Base-by-base conservation (phyloP, 371 early-diverging fungal species). In the Capillidium heterosporum region DNA sequence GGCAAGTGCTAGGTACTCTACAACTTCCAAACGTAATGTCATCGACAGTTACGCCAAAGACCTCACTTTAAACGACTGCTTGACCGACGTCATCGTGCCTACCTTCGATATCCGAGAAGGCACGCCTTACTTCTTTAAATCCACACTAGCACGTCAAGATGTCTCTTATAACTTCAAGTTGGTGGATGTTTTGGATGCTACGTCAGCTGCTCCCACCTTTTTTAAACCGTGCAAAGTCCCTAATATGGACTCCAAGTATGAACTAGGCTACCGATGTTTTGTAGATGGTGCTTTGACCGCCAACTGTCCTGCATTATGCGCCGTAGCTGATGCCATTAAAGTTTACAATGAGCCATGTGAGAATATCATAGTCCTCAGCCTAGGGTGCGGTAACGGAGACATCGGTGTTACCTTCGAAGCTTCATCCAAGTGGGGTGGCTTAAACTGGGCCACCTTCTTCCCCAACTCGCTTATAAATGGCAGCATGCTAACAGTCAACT, bases 151-250 rank as follows among this genome's bases (percentile, higher is more conserved):
- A 17, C 35, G 39, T 19, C 3, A 5, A 2, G 10, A 51, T 51
- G 4, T 15, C 8, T 7, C 29, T 2, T 32, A 32, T 17, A 39
- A 51, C 52, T 51, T 35, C 11, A 8, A 50, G n/a, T 26, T 58
- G 10, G 5, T 1, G 28, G 59, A 59, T 52, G 53, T 59, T 10
- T 23, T 59, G 10, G 32, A 52, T 13, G 59, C 59, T 15, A 59
- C 52, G 28, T 29, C 59, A 21, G 59, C 59, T 52, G 59, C 59
- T 13, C 59, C 59, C 15, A 59, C 59, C 23, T 59, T 1, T 32
- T 59, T 59, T 32, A 39, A 41, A 5, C 52, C 59, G 1, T 39
- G 41, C 24, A 24, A 59, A 28, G 52, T 59, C 17, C n/a, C 0
- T 10, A 19, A 21, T 39, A 8, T 27, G 15, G 52, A 51, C 39